Evolutionary conservation across 163 green algal genomes (phyloP).

Genomic region (Scenedesmus sp.): DNA sequence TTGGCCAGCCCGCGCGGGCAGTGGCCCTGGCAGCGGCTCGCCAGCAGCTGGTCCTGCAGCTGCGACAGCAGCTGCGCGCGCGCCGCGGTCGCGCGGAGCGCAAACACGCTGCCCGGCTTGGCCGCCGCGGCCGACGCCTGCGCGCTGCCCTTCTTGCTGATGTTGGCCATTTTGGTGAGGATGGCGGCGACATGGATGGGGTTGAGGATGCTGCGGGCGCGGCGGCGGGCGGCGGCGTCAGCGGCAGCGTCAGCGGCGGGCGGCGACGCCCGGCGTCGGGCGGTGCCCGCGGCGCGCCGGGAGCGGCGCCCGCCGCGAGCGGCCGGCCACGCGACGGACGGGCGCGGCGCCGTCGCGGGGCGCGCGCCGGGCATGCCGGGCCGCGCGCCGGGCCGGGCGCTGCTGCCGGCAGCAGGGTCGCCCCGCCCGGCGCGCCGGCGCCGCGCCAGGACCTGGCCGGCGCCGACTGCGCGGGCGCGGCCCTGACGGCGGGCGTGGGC

Average conservation of each 20-base stretch:
- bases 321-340: too few relatives aligned
- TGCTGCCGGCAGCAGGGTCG: neutral
- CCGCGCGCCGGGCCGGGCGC: neutral
- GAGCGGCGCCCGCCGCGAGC: too few relatives aligned
- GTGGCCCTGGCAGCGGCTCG: neutral
- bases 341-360: too few relatives aligned
- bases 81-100: too few relatives aligned
- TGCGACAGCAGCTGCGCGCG: neutral
- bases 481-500: too few relatives aligned
- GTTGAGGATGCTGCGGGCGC: slow-evolving; percentile 15
- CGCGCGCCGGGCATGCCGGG: too few relatives aligned
- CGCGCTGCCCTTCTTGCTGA: slow-evolving; percentile 21
- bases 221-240: neutral
- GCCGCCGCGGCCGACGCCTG: too few relatives aligned
- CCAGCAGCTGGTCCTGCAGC: neutral
- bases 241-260: neutral
- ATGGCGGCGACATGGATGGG: slow-evolving; percentile 45
- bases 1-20: slow-evolving; percentile 19
- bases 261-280: neutral
- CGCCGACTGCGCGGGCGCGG: too few relatives aligned
- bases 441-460: too few relatives aligned
- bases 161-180: slow-evolving; percentile 43
- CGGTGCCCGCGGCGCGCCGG: too few relatives aligned
- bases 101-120: too few relatives aligned
- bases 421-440: too few relatives aligned